Conservation (phyloP, 352 stramenopile genomes). For the Pythium aristosporum region DNA sequence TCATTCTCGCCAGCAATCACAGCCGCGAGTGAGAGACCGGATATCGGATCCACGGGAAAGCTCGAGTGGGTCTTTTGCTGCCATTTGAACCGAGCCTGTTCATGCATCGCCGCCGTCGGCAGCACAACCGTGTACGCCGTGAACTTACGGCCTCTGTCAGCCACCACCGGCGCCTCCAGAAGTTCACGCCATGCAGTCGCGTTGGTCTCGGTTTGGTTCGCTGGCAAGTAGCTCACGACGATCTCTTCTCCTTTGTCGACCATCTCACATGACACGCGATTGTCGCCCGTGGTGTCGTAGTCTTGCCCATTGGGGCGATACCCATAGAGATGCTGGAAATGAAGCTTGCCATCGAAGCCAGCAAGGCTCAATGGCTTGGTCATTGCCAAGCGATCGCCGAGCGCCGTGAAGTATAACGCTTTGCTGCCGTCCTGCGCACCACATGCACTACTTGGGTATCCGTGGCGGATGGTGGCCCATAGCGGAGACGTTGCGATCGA, state of each 20-base stretch:
- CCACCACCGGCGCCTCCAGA: constrained; percentile 31
- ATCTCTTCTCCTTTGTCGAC: constrained; percentile 53
- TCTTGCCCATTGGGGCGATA: constrained; percentile 31
- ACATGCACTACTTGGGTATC: constrained; percentile 55
- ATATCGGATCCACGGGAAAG: constrained; percentile 48
- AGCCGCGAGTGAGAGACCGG: constrained; percentile 22
- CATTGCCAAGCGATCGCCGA: constrained; percentile 48
- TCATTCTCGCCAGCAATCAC: constrained; percentile 45
- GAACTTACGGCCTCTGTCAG: not conserved
- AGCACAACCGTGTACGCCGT: constrained; percentile 36
- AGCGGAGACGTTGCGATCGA: constrained; percentile 32
- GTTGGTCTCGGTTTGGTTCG: constrained; percentile 32
- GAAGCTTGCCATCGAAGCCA: constrained; percentile 59
- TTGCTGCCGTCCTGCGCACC: constrained; percentile 38
- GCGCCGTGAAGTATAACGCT: constrained; percentile 63
- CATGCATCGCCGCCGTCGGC: constrained; percentile 43
- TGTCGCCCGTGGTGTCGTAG: constrained; percentile 54
- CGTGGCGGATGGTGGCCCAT: constrained; percentile 56
- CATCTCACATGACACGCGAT: constrained; percentile 55
- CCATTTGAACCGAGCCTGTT: constrained; percentile 52
- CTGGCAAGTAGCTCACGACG: constrained; percentile 46
- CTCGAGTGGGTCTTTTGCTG: constrained; percentile 69
- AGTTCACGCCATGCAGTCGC: constrained; percentile 46
- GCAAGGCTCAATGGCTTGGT: constrained; percentile 44
- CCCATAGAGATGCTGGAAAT: constrained; percentile 69